Conservation (phyloP, 169 alveolate genomes). For the Cryptosporidium viatorum region DNA sequence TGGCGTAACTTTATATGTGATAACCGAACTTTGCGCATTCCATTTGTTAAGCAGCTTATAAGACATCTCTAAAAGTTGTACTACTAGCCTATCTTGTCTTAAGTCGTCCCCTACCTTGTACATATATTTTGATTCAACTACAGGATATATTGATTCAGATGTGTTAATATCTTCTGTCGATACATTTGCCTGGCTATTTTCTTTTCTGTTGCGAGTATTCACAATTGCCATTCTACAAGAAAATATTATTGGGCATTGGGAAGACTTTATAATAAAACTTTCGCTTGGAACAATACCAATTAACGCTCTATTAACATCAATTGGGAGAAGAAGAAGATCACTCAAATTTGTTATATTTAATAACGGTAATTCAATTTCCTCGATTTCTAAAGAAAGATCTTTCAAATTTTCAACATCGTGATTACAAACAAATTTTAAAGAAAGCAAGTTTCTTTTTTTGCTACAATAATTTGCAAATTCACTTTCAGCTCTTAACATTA, state of each 20-base stretch:
- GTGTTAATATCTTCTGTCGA: conserved; percentile 18
- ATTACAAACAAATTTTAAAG: conserved; percentile 34
- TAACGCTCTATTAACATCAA: conserved; percentile 63
- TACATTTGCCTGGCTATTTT: conserved; percentile 1
- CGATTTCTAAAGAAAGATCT: neutral
- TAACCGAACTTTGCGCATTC: conserved; percentile 90
- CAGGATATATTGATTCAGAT: conserved; percentile 70
- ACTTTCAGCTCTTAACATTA: neutral
- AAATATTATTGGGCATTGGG: conserved; percentile 66
- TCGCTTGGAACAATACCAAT: conserved; percentile 65
- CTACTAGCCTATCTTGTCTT: conserved; percentile 93
- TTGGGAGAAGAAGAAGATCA: conserved; percentile 57
- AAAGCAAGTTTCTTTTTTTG: conserved; percentile 29
- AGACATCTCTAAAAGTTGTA: conserved; percentile 89
- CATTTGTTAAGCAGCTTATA: conserved; percentile 89
- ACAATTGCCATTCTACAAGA: conserved; percentile 68
- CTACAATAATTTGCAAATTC: conserved; percentile 9
- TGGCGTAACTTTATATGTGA: conserved; percentile 88
- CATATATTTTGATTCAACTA: conserved; percentile 80
- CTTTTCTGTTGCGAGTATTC: neutral
- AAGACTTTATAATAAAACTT: conserved; percentile 63
- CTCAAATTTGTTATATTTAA: conserved; percentile 56
- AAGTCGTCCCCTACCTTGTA: conserved; percentile 96
- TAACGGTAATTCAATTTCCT: conserved; percentile 29
- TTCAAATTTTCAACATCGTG: neutral